Base-by-base conservation (phyloP, 202 grass and related monocot genomes). In the Carex sylvatica region DNA sequence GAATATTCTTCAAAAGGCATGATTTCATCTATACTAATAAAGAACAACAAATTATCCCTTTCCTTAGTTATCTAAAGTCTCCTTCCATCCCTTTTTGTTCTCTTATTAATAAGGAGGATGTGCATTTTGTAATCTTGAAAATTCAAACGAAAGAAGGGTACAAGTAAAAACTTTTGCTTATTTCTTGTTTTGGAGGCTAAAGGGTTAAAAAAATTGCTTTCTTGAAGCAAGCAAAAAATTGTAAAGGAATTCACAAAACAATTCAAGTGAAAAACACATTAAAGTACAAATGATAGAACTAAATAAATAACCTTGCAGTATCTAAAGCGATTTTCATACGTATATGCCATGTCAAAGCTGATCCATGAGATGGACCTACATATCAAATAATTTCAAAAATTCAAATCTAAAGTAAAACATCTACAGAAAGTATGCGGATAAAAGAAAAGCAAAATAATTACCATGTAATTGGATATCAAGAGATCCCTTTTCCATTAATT, bases 321-420 rank as follows among this genome's bases (percentile, higher is more conserved):
- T 95, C 95, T 58, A 98, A 89, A 20, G 96, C 96, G 58, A 99
- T 96, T 91, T 99, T 96, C 91, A 99, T 96, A 55, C 96, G 88
- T 70, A 96, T 85, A 61, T 96, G 81, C 96, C 96, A 99, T 24
- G 80, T 90, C 68, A 99, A 87, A 79, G 91, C 86, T 75, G 96
- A 93, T 36, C 93, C 96, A 89, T 90, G 91, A 83, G 89, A 92
- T 83, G 93, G 81, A 11, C 96, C 93, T 99, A 83, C 33, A 91
- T 65, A 89, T 6, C 72, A 42, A 16, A 65, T 52, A 59, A 88
- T 58, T 23, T 58, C 71, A 51, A 3, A 85, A 62, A 30, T 66
- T 72, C 46, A 77, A 83, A 90, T 82, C 81, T 89, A 70, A 79
- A 66, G 85, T 68, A 70, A 70, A 83, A 74, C 70, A 88, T 62